phyloP scores from a whole-genome alignment of 768 basidiomycete species.

The Punctularia strigosozonata region DNA sequence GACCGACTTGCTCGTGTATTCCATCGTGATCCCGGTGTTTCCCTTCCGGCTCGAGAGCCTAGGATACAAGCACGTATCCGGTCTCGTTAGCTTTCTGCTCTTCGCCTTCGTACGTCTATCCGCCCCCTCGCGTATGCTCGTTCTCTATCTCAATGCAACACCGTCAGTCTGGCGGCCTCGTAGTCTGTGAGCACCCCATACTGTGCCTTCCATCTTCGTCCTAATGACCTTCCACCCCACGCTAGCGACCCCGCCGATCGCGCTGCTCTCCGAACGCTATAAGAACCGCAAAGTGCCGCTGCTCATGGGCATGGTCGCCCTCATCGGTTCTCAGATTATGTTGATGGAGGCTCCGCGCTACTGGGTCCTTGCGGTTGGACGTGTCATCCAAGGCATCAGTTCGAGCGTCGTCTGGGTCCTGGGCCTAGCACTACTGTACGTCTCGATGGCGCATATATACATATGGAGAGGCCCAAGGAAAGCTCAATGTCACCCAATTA shows the following conservation, averaged over 20 bases:
- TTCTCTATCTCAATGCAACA: background rate
- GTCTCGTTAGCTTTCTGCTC: constrained; percentile 25
- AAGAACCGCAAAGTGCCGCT: constrained; percentile 19
- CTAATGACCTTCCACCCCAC: background rate
- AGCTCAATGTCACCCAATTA: background rate
- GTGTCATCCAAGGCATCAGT: constrained; percentile 26
- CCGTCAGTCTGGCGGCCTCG: constrained; percentile 19
- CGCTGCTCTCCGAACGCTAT: constrained; percentile 22
- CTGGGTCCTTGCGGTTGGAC: constrained; percentile 27
- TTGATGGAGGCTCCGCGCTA: constrained; percentile 27
- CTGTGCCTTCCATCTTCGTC: background rate
- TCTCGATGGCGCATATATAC: background rate
- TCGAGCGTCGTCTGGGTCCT: constrained; percentile 27
- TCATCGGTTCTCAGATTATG: constrained; percentile 24
- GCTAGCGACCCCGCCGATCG: constrained; percentile 24
- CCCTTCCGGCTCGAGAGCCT: constrained; percentile 24
- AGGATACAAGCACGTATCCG: constrained; percentile 21
- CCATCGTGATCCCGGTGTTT: constrained; percentile 26
- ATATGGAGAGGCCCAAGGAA: too few species aligned
- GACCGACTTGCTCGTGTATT: constrained; percentile 24
- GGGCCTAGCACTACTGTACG: constrained; percentile 26
- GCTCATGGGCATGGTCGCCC: constrained; percentile 18
- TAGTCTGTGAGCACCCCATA: constrained; percentile 13
- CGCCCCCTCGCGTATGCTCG: background rate
- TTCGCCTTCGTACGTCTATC: constrained; percentile 25